Evolutionary conservation across 495 filamentous ascomycete species (phyloP).

Genomic region (Daldinia loculata): DNA sequence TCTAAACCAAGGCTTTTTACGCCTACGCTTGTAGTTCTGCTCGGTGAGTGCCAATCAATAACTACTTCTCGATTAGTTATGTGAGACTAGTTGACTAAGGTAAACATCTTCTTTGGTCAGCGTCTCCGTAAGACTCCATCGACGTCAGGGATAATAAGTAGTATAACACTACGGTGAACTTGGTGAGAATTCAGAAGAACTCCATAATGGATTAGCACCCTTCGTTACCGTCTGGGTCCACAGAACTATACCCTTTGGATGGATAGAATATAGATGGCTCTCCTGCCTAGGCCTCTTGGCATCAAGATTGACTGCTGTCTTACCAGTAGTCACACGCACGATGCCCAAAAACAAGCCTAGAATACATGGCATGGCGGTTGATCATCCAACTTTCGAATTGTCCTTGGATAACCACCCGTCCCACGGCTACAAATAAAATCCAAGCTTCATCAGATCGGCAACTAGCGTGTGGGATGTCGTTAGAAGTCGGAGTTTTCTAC

Average conservation of each 20-base stretch:
- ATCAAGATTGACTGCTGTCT: conserved; percentile 30
- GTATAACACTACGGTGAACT: neutral
- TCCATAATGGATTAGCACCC: conserved; percentile 8
- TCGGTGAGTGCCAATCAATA: conserved; percentile 10
- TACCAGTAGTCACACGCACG: conserved; percentile 18
- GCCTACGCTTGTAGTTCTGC: conserved; percentile 2
- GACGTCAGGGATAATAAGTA: neutral
- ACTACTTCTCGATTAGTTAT: conserved; percentile 6
- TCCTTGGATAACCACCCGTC: conserved; percentile 23
- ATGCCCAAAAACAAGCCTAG: conserved; percentile 19
- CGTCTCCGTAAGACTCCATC: conserved; percentile 2
- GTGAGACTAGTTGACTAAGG: neutral
- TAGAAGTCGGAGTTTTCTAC: conserved; percentile 11
- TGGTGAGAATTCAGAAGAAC: conserved; percentile 7
- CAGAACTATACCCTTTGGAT: conserved; percentile 19
- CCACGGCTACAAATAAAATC: conserved; percentile 13
- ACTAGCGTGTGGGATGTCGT: conserved; percentile 27
- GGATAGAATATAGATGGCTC: conserved; percentile 18
- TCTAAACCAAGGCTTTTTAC: neutral
- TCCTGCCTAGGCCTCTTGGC: conserved; percentile 32
- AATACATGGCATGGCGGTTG: conserved; percentile 19
- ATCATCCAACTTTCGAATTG: conserved; percentile 28
- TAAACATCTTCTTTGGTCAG: neutral
- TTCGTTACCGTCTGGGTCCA: conserved; percentile 27
- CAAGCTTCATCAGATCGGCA: conserved; percentile 22